Base-by-base conservation (phyloP, 495 filamentous ascomycete genomes). In the Choiromyces venosus region DNA sequence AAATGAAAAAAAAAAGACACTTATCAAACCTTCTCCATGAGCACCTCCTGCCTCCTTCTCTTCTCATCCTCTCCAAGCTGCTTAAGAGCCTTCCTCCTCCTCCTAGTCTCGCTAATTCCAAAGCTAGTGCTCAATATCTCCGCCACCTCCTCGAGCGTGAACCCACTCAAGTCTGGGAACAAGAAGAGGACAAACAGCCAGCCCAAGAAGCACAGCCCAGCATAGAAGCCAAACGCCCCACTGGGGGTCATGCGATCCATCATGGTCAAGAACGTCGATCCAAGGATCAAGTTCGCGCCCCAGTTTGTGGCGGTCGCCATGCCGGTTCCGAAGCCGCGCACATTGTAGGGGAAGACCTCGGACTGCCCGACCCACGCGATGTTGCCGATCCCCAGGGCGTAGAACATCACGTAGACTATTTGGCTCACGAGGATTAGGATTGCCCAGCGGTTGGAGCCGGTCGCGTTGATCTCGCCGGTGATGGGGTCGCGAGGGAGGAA, bases 321-420 rank as follows among this genome's bases (percentile, higher is more conserved):
- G 0, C 88, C 89, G 39, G 91, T 93, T 16, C 94, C 94, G 4
- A 95, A 80, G 1, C 90, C 91, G 37, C 94, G 91, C 12, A 96
- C 91, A 66, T 88, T 89, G 71, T 96, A 85, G 4, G 93, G 89
- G 79, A 97, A 97, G 8, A 97, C 87, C 83, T 97, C 93, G 76
- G 88, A 91, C 82, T 96, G 92, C 83, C 94, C 93, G 33, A 78
- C 66, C 94, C 94, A 97, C 1, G 93, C 93, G 0, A 97, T 91
- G 73, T 92, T 93, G 9, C 94, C 94, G 4, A 97, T 86, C 25
- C 94, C 94, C 14, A 92, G 85, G 18, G 94, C 93, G 79, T 94
- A 97, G 0, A 88, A 89, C 71, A 91, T 90, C 1, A 94, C 93
- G 82, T 94, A 97, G 33, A 93, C 70, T 73, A 91, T 90, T 29